Conservation (phyloP, 1,284 basidiomycete genomes). For the Agaricales sp. region DNA sequence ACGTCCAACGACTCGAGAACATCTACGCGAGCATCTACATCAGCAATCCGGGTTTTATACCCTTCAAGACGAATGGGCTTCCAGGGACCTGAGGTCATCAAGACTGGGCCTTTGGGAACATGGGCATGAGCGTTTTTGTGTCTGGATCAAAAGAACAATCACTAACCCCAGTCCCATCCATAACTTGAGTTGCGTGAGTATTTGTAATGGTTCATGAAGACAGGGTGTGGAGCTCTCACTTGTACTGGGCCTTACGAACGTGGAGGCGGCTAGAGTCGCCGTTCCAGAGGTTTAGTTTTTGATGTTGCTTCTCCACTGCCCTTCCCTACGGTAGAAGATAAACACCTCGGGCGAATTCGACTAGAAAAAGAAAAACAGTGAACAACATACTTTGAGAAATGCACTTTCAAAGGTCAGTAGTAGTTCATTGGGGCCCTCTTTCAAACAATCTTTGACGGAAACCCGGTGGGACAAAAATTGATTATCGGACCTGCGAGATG, state of each 20-base stretch:
- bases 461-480: constrained; percentile 71
- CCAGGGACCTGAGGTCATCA: constrained; percentile 77
- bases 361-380: neutral
- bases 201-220: neutral
- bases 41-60: constrained; percentile 52
- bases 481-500: constrained; percentile 58
- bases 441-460: constrained; percentile 42
- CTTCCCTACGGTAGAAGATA: constrained; percentile 35
- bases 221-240: constrained; percentile 26
- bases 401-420: constrained; percentile 66
- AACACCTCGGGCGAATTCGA: too few relatives aligned
- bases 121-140: too few relatives aligned
- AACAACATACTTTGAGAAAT: constrained; percentile 48
- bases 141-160: constrained; percentile 1
- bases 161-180: constrained; percentile 79
- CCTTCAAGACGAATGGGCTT: constrained; percentile 63
- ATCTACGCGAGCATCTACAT: constrained; percentile 46
- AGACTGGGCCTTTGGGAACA: constrained; percentile 42
- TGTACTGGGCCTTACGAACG: constrained; percentile 85
- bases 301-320: constrained; percentile 50
- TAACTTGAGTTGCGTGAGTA: constrained; percentile 36
- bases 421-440: constrained; percentile 55
- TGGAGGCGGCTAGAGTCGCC: constrained; percentile 81
- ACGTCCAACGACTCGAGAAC: constrained; percentile 45
- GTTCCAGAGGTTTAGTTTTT: constrained; percentile 67